A percentile compares a stretch with the other conserved stretches of the same genome.
phyloP scores from a whole-genome alignment of 768 basidiomycete genomes.

The Paxillus rubicundulus region DNA sequence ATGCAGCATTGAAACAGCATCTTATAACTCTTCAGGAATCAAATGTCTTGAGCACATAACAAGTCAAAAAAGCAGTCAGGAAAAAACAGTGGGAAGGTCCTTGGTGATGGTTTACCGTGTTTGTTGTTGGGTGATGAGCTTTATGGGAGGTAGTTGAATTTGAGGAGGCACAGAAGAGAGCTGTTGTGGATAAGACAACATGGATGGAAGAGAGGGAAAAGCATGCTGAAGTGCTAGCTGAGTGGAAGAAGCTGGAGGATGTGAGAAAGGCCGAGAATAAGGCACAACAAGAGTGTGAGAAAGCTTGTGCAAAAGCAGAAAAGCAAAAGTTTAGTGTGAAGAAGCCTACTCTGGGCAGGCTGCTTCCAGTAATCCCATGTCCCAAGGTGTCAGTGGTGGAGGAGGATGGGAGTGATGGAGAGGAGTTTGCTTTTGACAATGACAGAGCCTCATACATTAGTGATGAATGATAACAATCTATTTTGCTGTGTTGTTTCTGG shows the following conservation, averaged over 20 bases:
- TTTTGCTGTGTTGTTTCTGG: too few species aligned
- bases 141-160: too few species aligned
- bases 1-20: not conserved
- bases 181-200: not conserved
- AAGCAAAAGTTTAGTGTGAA: not conserved
- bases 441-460: too few species aligned
- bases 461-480: too few species aligned
- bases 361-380: not conserved
- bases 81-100: too few species aligned
- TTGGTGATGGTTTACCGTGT: too few species aligned
- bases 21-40: not conserved
- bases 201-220: not conserved
- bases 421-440: too few species aligned
- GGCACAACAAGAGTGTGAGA: not conserved
- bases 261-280: slow-evolving; percentile 1
- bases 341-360: not conserved
- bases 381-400: too few species aligned
- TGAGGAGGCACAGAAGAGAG: not conserved
- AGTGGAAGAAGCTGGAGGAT: not conserved
- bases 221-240: not conserved
- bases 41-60: slow-evolving; percentile 5
- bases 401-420: too few species aligned
- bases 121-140: too few species aligned
- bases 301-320: not conserved
- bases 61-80: too few species aligned